Evolutionary conservation across 306 rosid genomes (phyloP), one percentile per base, ranked within the genome.

Genomic region (Astragalus membranaceus): DNA sequence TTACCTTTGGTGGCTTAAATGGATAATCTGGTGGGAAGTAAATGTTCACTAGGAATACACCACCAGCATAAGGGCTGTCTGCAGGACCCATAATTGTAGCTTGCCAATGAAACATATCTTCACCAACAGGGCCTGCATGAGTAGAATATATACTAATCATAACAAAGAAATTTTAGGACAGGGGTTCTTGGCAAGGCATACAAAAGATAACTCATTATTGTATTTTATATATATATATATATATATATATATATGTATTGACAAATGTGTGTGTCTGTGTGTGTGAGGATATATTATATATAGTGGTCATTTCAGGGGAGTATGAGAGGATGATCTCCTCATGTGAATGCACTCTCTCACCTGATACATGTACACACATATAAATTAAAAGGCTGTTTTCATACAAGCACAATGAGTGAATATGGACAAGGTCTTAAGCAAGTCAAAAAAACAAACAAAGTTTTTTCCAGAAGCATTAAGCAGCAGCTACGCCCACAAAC

Each of bases 11-110:
- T 10, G 88, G 88, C 59, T 84, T 84, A 54, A 84, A 81, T 51
- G 88, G 88, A 78, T 84, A 84, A 75, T 84, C 88, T 4, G 88
- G 88, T 29, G 88, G 88, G 75, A 84, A 84, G 64, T 84, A 81
- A 55, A 84, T 81, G 51, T 60, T 71, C 14, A 84, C 85, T 16
- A 81, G 70, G 73, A 84, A 84, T 58, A 84, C 85, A 56, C 88
- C 88, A 4, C 88, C 88, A 42, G 83, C 79, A 67, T 77, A 84
- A 11, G 88, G 88, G 41, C 88, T 84, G 42, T 84, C 88, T 16
- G 64, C 72, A 13, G 85, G 88, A 56, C 88, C 88, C 79, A 81
- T 75, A 43, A 84, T 78, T 23, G 88, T 78, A 6, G 85, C 88
- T 78, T 81, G 85, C 88, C 88, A 84, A 67, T 84, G 83, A 62